These are phyloP conservation scores for Stygiomarasmius scandens DNA, from an alignment of 1,284 basidiomycete genomes.

Conservation along the genomic window DNA sequence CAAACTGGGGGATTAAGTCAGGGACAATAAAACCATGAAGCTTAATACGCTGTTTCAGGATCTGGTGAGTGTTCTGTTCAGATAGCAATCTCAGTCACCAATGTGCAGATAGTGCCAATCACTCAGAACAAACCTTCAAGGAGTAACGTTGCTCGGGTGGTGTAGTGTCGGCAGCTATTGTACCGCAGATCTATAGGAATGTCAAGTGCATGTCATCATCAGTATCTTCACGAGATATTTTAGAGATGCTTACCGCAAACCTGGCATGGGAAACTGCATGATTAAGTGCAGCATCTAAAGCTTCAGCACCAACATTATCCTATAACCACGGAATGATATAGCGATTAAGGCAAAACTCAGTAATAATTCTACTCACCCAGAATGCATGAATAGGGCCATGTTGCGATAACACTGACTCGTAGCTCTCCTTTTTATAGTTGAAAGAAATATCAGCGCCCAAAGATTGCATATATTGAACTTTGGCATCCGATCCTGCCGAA, in stretches of 20 bases:
- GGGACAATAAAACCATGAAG: conserved; percentile 15
- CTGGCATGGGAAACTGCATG: background rate
- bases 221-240: no score
- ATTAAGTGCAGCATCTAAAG: conserved; percentile 4
- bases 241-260: background rate
- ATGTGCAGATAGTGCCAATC: no score
- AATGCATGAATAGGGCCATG: conserved; percentile 5
- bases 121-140: background rate
- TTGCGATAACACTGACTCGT: background rate
- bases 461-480: conserved; percentile 1
- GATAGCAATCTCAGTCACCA: no score
- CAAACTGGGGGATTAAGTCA: background rate
- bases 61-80: background rate
- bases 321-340: background rate
- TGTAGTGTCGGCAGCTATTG: background rate
- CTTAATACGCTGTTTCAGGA: conserved; percentile 9
- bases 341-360: background rate
- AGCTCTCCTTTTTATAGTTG: conserved; percentile 5
- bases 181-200: background rate
- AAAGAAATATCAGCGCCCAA: conserved; percentile 2
- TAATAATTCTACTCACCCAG: background rate
- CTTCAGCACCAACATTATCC: conserved; percentile 5
- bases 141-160: background rate
- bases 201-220: no score
- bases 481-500: conserved; percentile 2